Conservation (phyloP, 352 stramenopile species). For the Globisporangium solare region DNA sequence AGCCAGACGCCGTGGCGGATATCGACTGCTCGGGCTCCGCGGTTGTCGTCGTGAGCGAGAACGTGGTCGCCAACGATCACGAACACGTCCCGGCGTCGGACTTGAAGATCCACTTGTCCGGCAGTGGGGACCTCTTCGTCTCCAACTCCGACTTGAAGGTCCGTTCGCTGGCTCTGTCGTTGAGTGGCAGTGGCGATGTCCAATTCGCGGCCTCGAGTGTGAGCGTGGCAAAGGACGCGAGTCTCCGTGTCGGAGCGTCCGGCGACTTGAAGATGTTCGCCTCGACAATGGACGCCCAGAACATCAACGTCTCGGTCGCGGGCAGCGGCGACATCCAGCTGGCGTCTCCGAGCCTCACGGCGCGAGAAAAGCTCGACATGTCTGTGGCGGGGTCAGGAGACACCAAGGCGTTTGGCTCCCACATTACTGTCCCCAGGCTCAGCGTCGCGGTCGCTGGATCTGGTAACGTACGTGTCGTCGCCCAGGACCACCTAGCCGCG, state of each 20-base stretch:
- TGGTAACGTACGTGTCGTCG: slow-evolving; percentile 16
- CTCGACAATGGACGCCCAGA: slow-evolving; percentile 4
- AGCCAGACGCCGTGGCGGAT: slow-evolving; percentile 11
- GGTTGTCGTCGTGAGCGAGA: slow-evolving; percentile 23
- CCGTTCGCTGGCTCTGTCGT: slow-evolving; percentile 17
- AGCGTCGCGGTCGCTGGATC: slow-evolving; percentile 17
- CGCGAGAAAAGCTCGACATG: slow-evolving; percentile 2
- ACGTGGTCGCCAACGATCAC: slow-evolving; percentile 19
- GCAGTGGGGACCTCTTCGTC: slow-evolving; percentile 20
- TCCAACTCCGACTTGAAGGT: slow-evolving; percentile 15
- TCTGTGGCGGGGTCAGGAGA: slow-evolving; percentile 16
- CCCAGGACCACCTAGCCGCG: slow-evolving; percentile 13
- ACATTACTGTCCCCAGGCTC: slow-evolving; percentile 7
- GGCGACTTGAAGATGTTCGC: slow-evolving; percentile 18
- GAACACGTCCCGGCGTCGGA: neutral
- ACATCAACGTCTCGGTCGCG: slow-evolving; percentile 7
- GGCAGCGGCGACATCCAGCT: slow-evolving; percentile 25
- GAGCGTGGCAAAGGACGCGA: slow-evolving; percentile 4
- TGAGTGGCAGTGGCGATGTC: slow-evolving; percentile 23
- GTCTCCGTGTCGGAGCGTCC: slow-evolving; percentile 9
- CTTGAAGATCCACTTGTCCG: slow-evolving; percentile 15
- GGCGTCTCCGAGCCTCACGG: slow-evolving; percentile 3
- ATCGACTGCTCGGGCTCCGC: slow-evolving; percentile 7
- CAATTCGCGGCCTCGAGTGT: slow-evolving; percentile 22
- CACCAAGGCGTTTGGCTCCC: slow-evolving; percentile 1